These are phyloP conservation scores for Leccinum truebloodii DNA, from an alignment of 768 basidiomycete species.

Conservation along the genomic window DNA sequence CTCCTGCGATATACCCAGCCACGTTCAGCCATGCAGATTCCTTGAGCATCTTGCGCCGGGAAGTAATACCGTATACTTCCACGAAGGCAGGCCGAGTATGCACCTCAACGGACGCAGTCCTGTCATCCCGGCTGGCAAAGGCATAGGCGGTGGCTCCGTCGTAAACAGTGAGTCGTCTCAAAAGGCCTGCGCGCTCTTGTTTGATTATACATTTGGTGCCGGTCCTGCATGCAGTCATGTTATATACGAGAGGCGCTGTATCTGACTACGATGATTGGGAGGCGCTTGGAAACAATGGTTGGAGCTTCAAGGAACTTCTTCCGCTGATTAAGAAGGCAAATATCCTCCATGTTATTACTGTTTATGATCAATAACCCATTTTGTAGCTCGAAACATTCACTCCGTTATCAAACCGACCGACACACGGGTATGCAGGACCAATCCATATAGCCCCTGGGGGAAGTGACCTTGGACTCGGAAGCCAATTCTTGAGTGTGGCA, in stretches of 20 bases:
- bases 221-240: constrained; percentile 32
- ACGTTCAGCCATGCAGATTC: constrained; percentile 57
- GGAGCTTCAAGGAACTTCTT: constrained; percentile 58
- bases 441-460: constrained; percentile 24
- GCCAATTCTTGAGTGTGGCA: constrained; percentile 50
- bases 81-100: constrained; percentile 40
- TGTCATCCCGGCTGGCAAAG: constrained; percentile 47
- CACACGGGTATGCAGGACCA: constrained; percentile 40
- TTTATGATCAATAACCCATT: constrained; percentile 34
- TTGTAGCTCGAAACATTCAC: constrained; percentile 42
- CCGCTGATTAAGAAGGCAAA: constrained; percentile 58
- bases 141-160: constrained; percentile 61
- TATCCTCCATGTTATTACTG: constrained; percentile 28
- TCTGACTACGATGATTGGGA: constrained; percentile 69
- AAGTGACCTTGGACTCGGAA: constrained; percentile 19
- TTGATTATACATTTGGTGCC: not conserved
- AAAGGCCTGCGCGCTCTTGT: not conserved
- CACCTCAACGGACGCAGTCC: constrained; percentile 47
- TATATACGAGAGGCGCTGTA: constrained; percentile 59
- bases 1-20: constrained; percentile 44
- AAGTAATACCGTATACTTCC: constrained; percentile 45
- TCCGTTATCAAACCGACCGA: constrained; percentile 28
- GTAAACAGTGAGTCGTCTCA: constrained; percentile 51
- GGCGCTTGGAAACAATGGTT: constrained; percentile 53
- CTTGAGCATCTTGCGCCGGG: constrained; percentile 41